These are phyloP conservation scores for Xylaria sp. DNA, from an alignment of 495 filamentous ascomycete species.

Conservation along the genomic window DNA sequence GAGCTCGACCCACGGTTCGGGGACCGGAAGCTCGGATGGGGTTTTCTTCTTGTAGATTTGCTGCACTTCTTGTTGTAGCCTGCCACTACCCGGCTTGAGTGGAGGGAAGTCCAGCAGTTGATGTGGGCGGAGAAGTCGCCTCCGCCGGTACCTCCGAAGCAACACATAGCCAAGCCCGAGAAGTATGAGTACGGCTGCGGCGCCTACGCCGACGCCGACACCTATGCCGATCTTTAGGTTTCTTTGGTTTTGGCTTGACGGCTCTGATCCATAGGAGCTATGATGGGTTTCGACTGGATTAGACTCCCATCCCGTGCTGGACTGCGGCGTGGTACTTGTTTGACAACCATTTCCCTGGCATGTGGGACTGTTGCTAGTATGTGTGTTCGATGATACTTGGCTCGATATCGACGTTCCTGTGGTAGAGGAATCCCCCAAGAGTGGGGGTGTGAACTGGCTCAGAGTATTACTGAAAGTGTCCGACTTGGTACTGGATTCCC, in stretches of 20 bases:
- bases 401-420: neutral
- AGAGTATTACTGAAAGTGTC: neutral
- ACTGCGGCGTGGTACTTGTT: neutral
- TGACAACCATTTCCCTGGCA: neutral
- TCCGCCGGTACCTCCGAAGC: constrained; percentile 1
- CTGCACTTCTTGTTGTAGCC: neutral
- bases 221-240: neutral
- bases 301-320: neutral
- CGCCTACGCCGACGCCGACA: neutral
- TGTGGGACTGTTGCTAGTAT: neutral
- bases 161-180: neutral
- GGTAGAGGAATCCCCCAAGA: neutral
- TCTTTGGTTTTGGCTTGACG: neutral
- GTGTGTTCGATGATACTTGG: neutral
- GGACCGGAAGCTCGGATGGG: constrained; percentile 9
- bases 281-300: neutral
- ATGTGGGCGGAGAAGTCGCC: neutral
- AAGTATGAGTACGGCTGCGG: neutral
- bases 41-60: neutral
- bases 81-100: neutral
- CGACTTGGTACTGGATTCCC: neutral
- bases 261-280: neutral
- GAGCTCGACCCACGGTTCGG: constrained; percentile 6
- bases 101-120: neutral
- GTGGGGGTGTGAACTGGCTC: neutral